Evolutionary conservation across 495 filamentous ascomycete species (phyloP), one percentile per base, ranked within the genome.

Genomic region (Lasiosphaeria hispida): DNA sequence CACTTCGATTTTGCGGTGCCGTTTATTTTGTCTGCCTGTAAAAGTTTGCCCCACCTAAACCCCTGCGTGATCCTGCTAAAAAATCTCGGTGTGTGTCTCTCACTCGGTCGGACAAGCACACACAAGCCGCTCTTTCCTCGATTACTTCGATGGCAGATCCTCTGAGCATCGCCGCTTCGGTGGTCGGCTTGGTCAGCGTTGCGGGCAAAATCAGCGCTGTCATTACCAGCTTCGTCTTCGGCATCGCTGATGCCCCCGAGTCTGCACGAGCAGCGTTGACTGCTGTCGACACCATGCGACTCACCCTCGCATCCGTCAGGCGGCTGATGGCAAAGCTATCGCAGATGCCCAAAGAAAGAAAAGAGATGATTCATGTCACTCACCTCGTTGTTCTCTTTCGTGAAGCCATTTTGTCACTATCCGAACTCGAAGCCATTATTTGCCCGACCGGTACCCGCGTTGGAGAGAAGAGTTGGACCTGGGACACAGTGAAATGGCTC

Each of bases 91-190:
- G 41, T 10, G 9, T 44, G 14, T 14, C 41, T 14, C 17, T 44
- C 41, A 9, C 7, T 44, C 41, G 17, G 41, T 44, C 41, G 41
- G 17, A 15, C 14, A 44, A 44, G 9, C 7, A 10, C 41, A 8
- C 41, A 44, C 14, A 44, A 44, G 41, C 41, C 41, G 41, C 41
- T 14, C 9, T 17, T 15, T 7, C 17, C 41, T 44, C 41, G 7
- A 17, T 44, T 14, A 7, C 23, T 7, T 38, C 34, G n/a, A 57
- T 57, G 54, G 33, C 54, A 2, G 55, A 58, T n/a, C 55, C 55
- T 10, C 23, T 58, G 14, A 58, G 55, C 37, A 58, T 58, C 44
- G 47, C 55, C 1, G 38, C 55, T 4, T 33, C 45, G 3, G 47
- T 58, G 10, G 47, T 43, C 10, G 55, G 45, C 7, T 37, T 58